Conservation (phyloP, 129 eudicot genomes). For the Flaveria ramosissima region DNA sequence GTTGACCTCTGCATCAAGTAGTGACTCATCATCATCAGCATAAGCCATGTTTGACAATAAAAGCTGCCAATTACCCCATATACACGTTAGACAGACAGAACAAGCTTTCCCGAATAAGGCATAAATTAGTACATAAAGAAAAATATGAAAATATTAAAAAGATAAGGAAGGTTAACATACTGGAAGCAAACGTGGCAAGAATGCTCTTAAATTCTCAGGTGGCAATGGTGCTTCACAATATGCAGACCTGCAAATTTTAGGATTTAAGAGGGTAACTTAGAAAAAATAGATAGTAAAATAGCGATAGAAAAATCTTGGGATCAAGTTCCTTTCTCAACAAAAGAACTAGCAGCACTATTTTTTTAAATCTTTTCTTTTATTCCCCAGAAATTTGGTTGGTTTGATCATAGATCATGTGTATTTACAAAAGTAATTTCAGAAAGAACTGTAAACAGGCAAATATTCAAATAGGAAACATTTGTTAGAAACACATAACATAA, state of each 20-base stretch:
- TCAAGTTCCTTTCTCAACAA: constrained; percentile 14
- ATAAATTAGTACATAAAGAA: not conserved
- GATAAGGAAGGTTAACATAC: constrained; percentile 42
- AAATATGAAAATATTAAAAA: not conserved
- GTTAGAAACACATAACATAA: not conserved
- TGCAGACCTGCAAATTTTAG: constrained; percentile 64
- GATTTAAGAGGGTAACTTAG: not conserved
- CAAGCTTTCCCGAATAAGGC: not conserved
- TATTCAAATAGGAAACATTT: not conserved
- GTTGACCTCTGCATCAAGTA: constrained; percentile 84
- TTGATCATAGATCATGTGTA: not conserved
- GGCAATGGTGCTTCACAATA: constrained; percentile 93
- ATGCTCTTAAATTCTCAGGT: constrained; percentile 77
- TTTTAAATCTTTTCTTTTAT: not conserved
- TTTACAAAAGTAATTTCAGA: not conserved
- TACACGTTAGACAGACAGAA: not conserved
- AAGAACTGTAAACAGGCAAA: not conserved
- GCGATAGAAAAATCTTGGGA: not conserved
- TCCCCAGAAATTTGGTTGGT: not conserved
- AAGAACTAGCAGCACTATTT: not conserved
- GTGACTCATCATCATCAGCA: constrained; percentile 92
- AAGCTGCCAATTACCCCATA: constrained; percentile 46
- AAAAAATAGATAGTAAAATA: not conserved
- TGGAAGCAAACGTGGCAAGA: constrained; percentile 84
- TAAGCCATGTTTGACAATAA: constrained; percentile 89